Base-by-base conservation (phyloP, 2,329 filamentous ascomycete genomes). In the Nemania diffusa region DNA sequence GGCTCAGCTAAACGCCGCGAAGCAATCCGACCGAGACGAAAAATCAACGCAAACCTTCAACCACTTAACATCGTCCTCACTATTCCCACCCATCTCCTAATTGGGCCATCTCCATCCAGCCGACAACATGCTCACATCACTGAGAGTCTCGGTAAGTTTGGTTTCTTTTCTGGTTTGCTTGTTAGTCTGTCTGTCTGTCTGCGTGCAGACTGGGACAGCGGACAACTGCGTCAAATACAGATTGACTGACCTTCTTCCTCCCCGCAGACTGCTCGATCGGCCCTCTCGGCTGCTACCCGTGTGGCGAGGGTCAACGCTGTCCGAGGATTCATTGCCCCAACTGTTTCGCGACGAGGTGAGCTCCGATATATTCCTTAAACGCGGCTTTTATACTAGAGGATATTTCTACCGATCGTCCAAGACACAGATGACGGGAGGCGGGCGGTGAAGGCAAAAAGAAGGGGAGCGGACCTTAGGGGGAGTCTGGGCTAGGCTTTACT, bases 281-380 rank as follows among this genome's bases (percentile, higher is more conserved):
- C 83, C 81, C 77, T 82, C 76, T 82, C 82, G 79, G 81, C 81
- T 78, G 80, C 83, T 78, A 81, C 82, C 79, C 80, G 84, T 78
- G 77, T 84, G 76, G 82, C 84, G 78, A 79, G 80, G 78, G 80
- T 81, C 61, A 82, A 80, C 74, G 76, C 82, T 74, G 79, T 81
- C 78, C 84, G 87, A 78, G 82, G 82, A 76, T 88, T 88, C 79
- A 87, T 88, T 75, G 85, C 84, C 76, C 87, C 87, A 70, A 88
- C 87, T 60, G 83, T 88, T 74, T 86, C 86, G 71, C 84, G 87
- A 79, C 84, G 86, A 85, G 87, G 87, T 89, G 85, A 81, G 87
- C 63, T 51, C 44, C 69, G 70, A 72, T 57, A 71, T 68, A 74
- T 79, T 75, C 32, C 24, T 7, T 79, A 75, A 13, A 64, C 68